A percentile compares a stretch with the other conserved stretches of the same genome.
Evolutionary conservation across 352 stramenopile species (phyloP).

Genomic region (Phytophthora pini): DNA sequence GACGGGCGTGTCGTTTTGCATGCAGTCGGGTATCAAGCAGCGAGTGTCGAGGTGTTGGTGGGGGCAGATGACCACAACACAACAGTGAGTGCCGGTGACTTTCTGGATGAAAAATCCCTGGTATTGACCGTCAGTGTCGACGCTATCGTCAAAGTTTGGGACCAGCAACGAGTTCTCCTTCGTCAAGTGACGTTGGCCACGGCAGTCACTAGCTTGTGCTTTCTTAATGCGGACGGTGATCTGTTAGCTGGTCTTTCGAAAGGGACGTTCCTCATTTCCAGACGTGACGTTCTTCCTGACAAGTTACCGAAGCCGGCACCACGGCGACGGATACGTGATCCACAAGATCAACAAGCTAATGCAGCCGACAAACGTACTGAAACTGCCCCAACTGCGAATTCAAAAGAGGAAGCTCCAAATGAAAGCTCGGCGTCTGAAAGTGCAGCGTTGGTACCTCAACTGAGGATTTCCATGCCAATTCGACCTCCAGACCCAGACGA

Average conservation of each 20-base stretch:
- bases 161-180: conserved; percentile 63
- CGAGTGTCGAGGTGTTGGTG: conserved; percentile 44
- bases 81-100: conserved; percentile 68
- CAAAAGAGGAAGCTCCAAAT: not conserved
- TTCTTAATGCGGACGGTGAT: conserved; percentile 71
- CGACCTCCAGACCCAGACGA: conserved; percentile 19
- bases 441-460: not conserved
- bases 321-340: conserved; percentile 8
- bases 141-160: conserved; percentile 76
- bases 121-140: conserved; percentile 73
- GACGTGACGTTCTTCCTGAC: conserved; percentile 62
- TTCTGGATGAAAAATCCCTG: conserved; percentile 62
- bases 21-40: conserved; percentile 43
- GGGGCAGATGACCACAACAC: conserved; percentile 50
- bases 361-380: not conserved
- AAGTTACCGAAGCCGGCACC: conserved; percentile 37
- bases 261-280: conserved; percentile 68
- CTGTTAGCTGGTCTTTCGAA: conserved; percentile 57
- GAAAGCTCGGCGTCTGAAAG: not conserved
- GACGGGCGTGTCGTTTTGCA: conserved; percentile 65
- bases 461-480: conserved; percentile 5
- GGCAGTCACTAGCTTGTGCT: conserved; percentile 68
- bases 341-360: conserved; percentile 13
- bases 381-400: not conserved
- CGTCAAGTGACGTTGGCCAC: conserved; percentile 65